Base-by-base conservation (phyloP, 306 rosid species). In the Rosa persica region DNA sequence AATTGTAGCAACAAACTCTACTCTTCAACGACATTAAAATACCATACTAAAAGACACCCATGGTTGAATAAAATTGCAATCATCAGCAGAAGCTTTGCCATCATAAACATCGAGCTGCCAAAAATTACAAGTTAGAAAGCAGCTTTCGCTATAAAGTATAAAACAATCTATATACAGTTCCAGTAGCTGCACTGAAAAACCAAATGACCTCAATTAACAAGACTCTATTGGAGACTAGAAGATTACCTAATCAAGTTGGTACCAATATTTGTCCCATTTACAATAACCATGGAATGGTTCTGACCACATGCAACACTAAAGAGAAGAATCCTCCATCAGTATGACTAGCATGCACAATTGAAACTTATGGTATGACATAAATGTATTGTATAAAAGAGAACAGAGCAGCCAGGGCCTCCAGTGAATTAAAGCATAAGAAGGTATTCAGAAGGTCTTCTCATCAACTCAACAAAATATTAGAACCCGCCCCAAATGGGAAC, bases 261-360 rank as follows among this genome's bases (percentile, higher is more conserved):
- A 97, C 34, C 74, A 78, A 81, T 65, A 87, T 82, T 85, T 79
- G 89, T 81, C 86, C 93, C 88, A 84, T 95, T 97, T 68, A 95
- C 97, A 38, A 95, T 67, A 47, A 90, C 94, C 98, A 95, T 91
- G 52, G 99, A 95, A 81, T 91, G 96, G 58, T 89, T 90, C 87
- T 88, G 44, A 68, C 98, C 98, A 86, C 98, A 93, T 77, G 97
- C 96, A 87, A 91, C 99, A 70, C 99, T 95, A 90, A 48, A 82
- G 51, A 61, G 71, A 11, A 62, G 67, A 81, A 86, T 77, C 16
- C 79, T 44, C 72, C 62, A 74, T 62, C n/a, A 44, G 80, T 55
- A 79, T 12, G 73, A 44, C 78, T 70, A 15, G 81, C 23, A 64
- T n/a, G 40, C 65, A n/a, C 22, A 64, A 65, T 39, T 19, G 48